Evolutionary conservation across 164 flowering plant species (phyloP).

Genomic region (Aristolochia fimbriata): DNA sequence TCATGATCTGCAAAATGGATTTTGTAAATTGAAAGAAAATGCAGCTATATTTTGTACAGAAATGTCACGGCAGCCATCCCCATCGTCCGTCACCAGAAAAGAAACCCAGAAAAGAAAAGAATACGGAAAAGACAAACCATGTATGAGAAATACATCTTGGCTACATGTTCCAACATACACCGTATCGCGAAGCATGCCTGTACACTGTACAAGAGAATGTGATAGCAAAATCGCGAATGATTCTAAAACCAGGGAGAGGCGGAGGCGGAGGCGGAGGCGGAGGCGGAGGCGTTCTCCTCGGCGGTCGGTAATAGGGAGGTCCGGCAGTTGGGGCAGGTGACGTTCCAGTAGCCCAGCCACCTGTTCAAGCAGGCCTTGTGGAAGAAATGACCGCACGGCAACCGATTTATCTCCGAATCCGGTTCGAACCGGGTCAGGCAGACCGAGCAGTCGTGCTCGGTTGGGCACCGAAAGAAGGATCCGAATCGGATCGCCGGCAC

Average conservation of each 20-base stretch:
- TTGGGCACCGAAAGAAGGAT: slow-evolving; percentile 11
- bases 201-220: neutral
- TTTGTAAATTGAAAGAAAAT: too few species aligned
- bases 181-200: neutral
- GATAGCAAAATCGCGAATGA: neutral
- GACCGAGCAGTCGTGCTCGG: slow-evolving; percentile 48
- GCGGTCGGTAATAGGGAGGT: slow-evolving; percentile 35
- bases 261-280: neutral
- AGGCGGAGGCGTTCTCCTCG: neutral
- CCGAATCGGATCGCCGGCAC: slow-evolving; percentile 34
- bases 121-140: neutral
- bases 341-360: slow-evolving; percentile 64
- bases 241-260: neutral
- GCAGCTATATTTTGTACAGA: too few species aligned
- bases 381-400: slow-evolving; percentile 64
- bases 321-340: slow-evolving; percentile 72
- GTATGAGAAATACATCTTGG: neutral
- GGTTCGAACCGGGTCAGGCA: slow-evolving; percentile 49
- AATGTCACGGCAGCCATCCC: too few species aligned
- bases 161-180: neutral
- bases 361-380: slow-evolving; percentile 62
- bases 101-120: too few species aligned
- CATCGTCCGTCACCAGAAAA: too few species aligned
- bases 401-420: slow-evolving; percentile 43
- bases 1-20: too few species aligned